Evolutionary conservation across 1,284 basidiomycete species (phyloP), one percentile per base, ranked within the genome.

Genomic region (Mycosarcoma maydis): DNA sequence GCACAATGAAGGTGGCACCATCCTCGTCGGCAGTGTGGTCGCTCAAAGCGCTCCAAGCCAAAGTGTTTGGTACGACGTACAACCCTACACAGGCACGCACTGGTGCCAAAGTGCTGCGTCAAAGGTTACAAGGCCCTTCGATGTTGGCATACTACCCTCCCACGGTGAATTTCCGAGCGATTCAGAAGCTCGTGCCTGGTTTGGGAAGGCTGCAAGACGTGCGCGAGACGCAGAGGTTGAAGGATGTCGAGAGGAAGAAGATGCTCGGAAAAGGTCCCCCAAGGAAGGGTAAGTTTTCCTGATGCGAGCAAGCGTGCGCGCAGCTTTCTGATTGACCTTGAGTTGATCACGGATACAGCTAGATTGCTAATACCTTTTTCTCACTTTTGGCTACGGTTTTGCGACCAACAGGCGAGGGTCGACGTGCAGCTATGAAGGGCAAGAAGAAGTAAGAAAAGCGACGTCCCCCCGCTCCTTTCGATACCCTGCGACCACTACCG

Each of bases 141-240:
- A 80, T 80, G 78, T 53, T 80, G 30, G 42, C 44, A 2, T 80
- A 80, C 69, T 80, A 80, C 45, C 77, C 77, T 11, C 69, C 77
- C 9, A 69, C 64, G 10, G 40, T 80, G 43, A 76, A 78, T 36
- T 62, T 77, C 34, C 33, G 55, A 7, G 48, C 71, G 10, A 43
- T 77, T 17, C 46, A 54, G 11, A 60, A 52, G 36, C 55, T 58
- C 4, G 59, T 58, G 14, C 61, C 70, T 2, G 41, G 34, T 0
- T 30, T 74, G 9, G 69, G 72, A 4, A 51, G 51, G 26, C 36
- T 78, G 41, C 45, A 64, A 19, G 64, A 72, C 27, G 33, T 58
- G 1, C 37, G 61, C 8, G 78, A 80, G 54, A 47, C 59, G 14
- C 75, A 78, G 48, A 45, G 78, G 9, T 26, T 67, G 39, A 58